These are phyloP conservation scores for Naganishia sp. DNA, from an alignment of 1,284 basidiomycete genomes.

Conservation along the genomic window DNA sequence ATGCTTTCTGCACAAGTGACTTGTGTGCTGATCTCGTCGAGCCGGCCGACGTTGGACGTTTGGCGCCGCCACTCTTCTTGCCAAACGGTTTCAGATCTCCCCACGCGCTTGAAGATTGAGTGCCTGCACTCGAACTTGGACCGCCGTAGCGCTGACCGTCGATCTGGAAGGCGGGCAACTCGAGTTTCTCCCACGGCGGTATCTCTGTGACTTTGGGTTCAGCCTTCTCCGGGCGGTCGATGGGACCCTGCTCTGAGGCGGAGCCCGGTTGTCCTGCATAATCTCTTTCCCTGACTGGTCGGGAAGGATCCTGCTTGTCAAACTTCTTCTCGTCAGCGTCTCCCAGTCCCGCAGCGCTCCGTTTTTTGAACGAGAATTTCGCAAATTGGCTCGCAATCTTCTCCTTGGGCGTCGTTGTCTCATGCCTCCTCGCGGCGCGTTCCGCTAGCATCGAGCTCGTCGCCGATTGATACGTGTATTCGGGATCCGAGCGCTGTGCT, in stretches of 20 bases:
- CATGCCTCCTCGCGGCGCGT: background rate
- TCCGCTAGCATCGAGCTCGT: conserved; percentile 20
- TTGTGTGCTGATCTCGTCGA: background rate
- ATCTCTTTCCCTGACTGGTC: conserved; percentile 2
- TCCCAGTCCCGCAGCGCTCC: background rate
- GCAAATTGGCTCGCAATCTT: conserved; percentile 23
- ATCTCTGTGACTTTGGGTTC: conserved; percentile 35
- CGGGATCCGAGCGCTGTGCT: conserved; percentile 20
- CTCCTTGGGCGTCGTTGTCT: background rate
- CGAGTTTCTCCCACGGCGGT: conserved; percentile 53
- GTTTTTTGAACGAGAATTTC: conserved; percentile 28
- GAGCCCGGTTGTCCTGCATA: background rate
- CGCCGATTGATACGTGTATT: conserved; percentile 23
- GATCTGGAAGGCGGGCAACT: conserved; percentile 52
- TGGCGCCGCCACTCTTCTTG: conserved; percentile 31
- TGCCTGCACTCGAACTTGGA: conserved; percentile 6
- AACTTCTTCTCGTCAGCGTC: conserved; percentile 7
- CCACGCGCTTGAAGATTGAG: conserved; percentile 33
- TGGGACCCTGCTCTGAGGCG: conserved; percentile 1
- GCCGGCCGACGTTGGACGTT: conserved; percentile 36
- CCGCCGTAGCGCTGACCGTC: conserved; percentile 52
- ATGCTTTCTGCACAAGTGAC: conserved; percentile 12
- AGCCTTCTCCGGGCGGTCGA: conserved; percentile 5
- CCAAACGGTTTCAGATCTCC: conserved; percentile 46
- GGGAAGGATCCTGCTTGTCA: conserved; percentile 1